A percentile compares a stretch with the other conserved stretches of the same genome.
These are phyloP conservation scores for Bonnemaisonia californica DNA, from an alignment of 31 red algal genomes.

Conservation along the genomic window DNA sequence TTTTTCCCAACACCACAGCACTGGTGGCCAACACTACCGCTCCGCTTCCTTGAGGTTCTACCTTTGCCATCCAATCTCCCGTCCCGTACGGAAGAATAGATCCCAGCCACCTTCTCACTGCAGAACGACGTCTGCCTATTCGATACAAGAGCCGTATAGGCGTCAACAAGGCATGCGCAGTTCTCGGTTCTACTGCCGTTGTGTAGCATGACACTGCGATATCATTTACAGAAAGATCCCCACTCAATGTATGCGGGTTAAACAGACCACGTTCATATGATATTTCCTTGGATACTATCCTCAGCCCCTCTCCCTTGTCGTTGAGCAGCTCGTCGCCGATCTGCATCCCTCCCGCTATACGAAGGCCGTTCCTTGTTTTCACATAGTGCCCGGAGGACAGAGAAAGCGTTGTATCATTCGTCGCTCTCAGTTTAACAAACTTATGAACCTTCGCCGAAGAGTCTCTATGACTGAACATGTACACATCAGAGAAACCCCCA, in stretches of 20 bases:
- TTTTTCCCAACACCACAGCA: too few species aligned
- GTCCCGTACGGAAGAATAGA: too few species aligned
- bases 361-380: neutral
- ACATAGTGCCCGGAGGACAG: conserved; percentile 53
- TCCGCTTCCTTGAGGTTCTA: too few species aligned
- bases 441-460: neutral
- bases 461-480: conserved; percentile 44
- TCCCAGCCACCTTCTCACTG: too few species aligned
- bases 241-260: conserved; percentile 70
- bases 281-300: neutral
- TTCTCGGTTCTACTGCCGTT: conserved; percentile 18
- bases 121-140: neutral
- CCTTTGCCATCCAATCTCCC: too few species aligned
- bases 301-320: conserved; percentile 14
- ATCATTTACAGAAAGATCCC: conserved; percentile 44
- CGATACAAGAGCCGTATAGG: conserved; percentile 25
- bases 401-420: conserved; percentile 8
- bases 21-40: too few species aligned
- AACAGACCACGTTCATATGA: conserved; percentile 25
- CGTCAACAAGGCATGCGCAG: conserved; percentile 47
- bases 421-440: neutral
- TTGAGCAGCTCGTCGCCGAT: conserved; percentile 27
- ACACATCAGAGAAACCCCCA: conserved; percentile 17
- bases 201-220: conserved; percentile 63
- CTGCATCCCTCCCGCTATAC: neutral